Base-by-base conservation (phyloP, 768 basidiomycete species). In the Tephrocybe sp. region DNA sequence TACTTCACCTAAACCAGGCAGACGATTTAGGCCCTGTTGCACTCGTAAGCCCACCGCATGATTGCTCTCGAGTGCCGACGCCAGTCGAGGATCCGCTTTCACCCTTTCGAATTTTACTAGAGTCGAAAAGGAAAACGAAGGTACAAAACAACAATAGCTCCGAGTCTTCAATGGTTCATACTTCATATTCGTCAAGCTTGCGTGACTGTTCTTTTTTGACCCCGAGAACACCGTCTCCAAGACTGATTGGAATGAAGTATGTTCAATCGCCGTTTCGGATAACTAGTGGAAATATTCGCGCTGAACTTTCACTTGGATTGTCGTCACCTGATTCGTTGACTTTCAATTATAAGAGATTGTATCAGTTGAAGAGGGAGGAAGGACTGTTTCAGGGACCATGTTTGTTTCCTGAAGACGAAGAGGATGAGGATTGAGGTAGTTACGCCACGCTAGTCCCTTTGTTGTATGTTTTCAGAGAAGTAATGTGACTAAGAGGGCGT, bases 321-420 rank as follows among this genome's bases (percentile, higher is more conserved):
- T 32, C 44, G n/a, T 40, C 44, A 26, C 39, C 45, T 3, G 39
- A 33, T 14, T 17, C 32, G 20, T 26, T 19, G 31, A 19, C n/a
- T 2, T 20, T 30, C 26, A 14, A 44, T 19, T 32, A 13, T 32
- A 13, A 19, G 33, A 39, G 39, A 20, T 50, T 26, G n/a, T 31
- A 14, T 16, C 12, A 30, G 31, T 44, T 71, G 53, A 39, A 59
- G 39, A 68, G 66, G 47, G 59, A 65, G 1, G 53, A 68, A 39
- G 69, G 70, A 7, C 53, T 60, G 7, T 70, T 62, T 52, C 43
- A 65, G 22, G 73, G 72, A 3, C 72, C 71, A 3, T 68, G 62
- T 43, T 52, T 68, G 13, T 65, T 68, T 47, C 47, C 59, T n/a
- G 62, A 66, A 16, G 57, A 61, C 35, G 52, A 53, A 19, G 61